Base-by-base conservation (phyloP, 495 filamentous ascomycete species). In the Hypoxylon perforatum region DNA sequence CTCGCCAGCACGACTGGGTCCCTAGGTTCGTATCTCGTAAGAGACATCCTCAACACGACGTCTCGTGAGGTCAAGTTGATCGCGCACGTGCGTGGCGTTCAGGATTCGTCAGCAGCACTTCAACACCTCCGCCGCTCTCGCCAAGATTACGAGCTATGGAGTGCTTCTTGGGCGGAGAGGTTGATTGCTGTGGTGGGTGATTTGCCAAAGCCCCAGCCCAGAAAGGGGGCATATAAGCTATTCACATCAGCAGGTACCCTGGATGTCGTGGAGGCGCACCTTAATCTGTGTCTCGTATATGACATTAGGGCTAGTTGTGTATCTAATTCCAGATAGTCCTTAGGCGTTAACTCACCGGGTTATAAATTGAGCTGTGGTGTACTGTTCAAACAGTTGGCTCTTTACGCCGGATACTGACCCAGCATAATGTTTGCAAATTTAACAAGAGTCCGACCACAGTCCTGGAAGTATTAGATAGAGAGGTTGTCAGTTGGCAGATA, bases 1-100 rank as follows among this genome's bases (percentile, higher is more conserved):
- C 80, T 97, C 5, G 97, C 95, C 12, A 95, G 94, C 28, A 92
- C 91, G 0, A 97, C 95, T 30, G 94, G 94, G 8, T 98, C 97
- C 80, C 76, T 97, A 6, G 95, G 95, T 19, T 87, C 91, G 0
- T 94, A 91, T 63, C 85, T 97, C 19, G 81, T 98, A 6, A 83
- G 79, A 15, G 92, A 96, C 25, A 75, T 97, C 9, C 82, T 97
- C 0, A 80, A 82, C 11, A 82, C 90, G 35, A 80, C 78, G 28
- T 74, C 79, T 0, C 84, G 83, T n/a, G 75, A 69, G 3, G 78
- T 87, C 4, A 90, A 86, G 71, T 84, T 97, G n/a, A 85, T 96
- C 47, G 86, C 88, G 2, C 90, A 92, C 53, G 91, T 97, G 4
- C 89, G 94, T 11, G 73, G 78, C 39, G 89, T 85, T 17, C 77